Evolutionary conservation across 1,139 yeast species (phyloP).

Genomic region (Debaryomyces subglobosus): DNA sequence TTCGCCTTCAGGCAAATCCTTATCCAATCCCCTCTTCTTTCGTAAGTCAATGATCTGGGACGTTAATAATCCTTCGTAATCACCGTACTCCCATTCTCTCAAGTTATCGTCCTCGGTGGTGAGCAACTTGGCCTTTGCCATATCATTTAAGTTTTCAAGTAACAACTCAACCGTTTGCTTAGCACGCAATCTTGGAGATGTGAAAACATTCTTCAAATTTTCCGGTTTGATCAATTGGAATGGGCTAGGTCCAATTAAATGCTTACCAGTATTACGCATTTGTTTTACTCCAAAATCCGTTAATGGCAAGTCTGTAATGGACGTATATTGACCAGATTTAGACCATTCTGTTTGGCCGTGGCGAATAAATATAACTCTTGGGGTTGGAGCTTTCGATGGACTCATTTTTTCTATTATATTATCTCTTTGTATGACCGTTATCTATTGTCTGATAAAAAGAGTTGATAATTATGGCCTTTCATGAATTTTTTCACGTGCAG

Average conservation of each 20-base stretch:
- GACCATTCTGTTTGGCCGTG: conserved; percentile 97
- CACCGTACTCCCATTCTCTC: conserved; percentile 96
- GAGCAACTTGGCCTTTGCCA: conserved; percentile 44
- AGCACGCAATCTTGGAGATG: conserved; percentile 85
- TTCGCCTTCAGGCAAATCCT: conserved; percentile 26
- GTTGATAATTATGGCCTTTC: neutral
- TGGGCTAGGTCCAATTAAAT: conserved; percentile 58
- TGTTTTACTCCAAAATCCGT: conserved; percentile 78
- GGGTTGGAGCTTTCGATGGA: conserved; percentile 44
- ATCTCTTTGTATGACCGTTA: neutral
- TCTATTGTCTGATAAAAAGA: neutral
- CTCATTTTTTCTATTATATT: conserved; percentile 1
- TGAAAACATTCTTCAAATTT: conserved; percentile 62
- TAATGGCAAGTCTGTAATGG: conserved; percentile 76
- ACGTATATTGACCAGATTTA: conserved; percentile 87
- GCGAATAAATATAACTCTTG: conserved; percentile 80
- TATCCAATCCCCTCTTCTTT: conserved; percentile 59
- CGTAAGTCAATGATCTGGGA: conserved; percentile 65
- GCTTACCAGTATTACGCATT: conserved; percentile 72
- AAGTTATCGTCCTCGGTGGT: conserved; percentile 65
- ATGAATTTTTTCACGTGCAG: neutral
- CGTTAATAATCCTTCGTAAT: conserved; percentile 83
- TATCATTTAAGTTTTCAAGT: conserved; percentile 52
- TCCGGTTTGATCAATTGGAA: conserved; percentile 64
- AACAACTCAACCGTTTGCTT: conserved; percentile 67